Conservation (phyloP, 805 yeast genomes). For the Sugiyamaella chiloensis region DNA sequence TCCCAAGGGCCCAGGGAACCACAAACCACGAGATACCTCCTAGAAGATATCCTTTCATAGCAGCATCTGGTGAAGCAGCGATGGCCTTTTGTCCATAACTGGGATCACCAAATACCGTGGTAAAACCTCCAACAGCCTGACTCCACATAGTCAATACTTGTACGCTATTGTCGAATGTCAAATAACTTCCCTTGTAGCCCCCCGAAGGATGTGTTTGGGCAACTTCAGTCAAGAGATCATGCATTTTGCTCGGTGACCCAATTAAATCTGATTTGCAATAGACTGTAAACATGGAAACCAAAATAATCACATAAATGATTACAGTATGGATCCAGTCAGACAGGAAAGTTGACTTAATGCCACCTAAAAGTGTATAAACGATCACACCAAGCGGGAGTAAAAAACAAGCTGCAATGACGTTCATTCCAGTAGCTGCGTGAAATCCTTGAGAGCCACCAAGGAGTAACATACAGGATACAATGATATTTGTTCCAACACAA, state of each 20-base stretch:
- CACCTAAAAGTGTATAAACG: constrained; percentile 72
- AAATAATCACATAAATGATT: constrained; percentile 68
- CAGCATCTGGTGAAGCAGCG: constrained; percentile 77
- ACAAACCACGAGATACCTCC: constrained; percentile 93
- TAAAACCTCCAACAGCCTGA: constrained; percentile 78
- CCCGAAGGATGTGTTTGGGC: constrained; percentile 60
- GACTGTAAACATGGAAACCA: constrained; percentile 75
- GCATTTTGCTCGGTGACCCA: constrained; percentile 83
- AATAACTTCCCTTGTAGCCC: constrained; percentile 82
- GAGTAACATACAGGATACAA: constrained; percentile 87
- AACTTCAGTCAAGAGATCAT: constrained; percentile 59
- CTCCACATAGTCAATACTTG: constrained; percentile 53
- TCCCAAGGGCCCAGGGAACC: constrained; percentile 75
- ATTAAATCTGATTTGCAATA: constrained; percentile 64
- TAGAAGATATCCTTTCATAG: constrained; percentile 78
- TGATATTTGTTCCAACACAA: constrained; percentile 80
- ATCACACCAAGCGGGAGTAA: constrained; percentile 80
- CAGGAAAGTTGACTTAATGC: constrained; percentile 74
- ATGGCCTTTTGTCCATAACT: constrained; percentile 89
- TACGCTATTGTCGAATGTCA: constrained; percentile 43
- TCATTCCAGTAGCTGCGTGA: constrained; percentile 74
- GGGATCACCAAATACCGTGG: constrained; percentile 83
- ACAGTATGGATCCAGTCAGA: constrained; percentile 81
- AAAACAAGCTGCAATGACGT: constrained; percentile 76
- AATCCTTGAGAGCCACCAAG: constrained; percentile 89